Evolutionary conservation across 2,329 filamentous ascomycete genomes (phyloP), one percentile per base, ranked within the genome.

Genomic region (Alternaria gansuensis): DNA sequence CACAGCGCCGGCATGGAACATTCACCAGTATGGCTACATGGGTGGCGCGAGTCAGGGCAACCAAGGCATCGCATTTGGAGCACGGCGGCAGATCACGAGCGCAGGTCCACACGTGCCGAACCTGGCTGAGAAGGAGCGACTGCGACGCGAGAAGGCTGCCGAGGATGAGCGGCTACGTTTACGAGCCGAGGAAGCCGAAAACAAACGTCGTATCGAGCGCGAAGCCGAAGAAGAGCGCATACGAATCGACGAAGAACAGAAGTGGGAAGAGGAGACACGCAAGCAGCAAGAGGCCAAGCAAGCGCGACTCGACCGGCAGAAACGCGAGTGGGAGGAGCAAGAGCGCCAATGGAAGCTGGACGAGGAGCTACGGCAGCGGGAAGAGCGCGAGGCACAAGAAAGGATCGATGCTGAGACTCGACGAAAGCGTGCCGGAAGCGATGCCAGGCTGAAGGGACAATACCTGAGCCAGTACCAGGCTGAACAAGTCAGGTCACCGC

Each of bases 21-120:
- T 98, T 68, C 90, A 93, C 57, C 95, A 99, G 75, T 99, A 99
- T 75, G 77, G 95, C 7, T 99, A 97, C 78, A 95, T 98, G 90
- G 95, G 95, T 57, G 95, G 95, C 48, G 95, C 95, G 26, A 97
- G 92, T 72, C 95, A 99, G 77, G 94, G 92, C 3, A 98, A 96
- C 70, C 88, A 97, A 62, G 95, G 95, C 17, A 92, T 99, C 68
- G 88, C 91, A 10, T 98, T 98, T 78, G 95, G 95, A 55, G 92
- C 89, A 17, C 87, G 93, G 69, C 87, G 95, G 60, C 95, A 99
- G 79, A 98, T 99, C 74, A 98, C 93, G 8, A 92, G 85, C 69
- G 87, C 92, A 13, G 84, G 87, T 31, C 95, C 95, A 5, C 78
- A 85, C 44, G 92, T 98, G 9, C 93, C 93, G 1, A 94, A 83